Base-by-base conservation (phyloP, 2,329 filamentous ascomycete species). In the Xylaria polymorpha region DNA sequence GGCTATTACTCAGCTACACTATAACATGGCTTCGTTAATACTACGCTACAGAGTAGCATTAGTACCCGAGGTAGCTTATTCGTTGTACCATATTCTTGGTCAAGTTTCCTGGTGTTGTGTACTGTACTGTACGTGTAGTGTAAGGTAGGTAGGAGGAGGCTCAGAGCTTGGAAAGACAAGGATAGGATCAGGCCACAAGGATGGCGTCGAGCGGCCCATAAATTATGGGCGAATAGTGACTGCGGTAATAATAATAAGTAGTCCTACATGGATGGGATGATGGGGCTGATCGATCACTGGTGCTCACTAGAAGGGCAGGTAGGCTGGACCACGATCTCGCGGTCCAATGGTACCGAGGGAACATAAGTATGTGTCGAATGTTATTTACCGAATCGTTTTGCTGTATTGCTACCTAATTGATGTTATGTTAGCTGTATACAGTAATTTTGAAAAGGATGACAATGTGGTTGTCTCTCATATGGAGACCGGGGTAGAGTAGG, bases 161-260 rank as follows among this genome's bases (percentile, higher is more conserved):
- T 57, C 55, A 57, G 56, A 58, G 41, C 41, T 39, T 7, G 5
- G 10, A 10, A 59, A 32, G 53, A 32, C 56, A 29, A 59, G 22
- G 56, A 20, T 59, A 7, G 41, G 56, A 59, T 59, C 56, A 59
- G 56, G 56, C 56, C 56, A 59, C 41, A 44, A 44, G 56, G 41
- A 59, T 59, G 56, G 41, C 15, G 41, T 46, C 22, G 25, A 35
- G 39, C 56, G 56, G 22, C 41, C 56, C 39, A 32, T 46, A 44
- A 44, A n/a, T 44, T 20, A 20, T 59, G 56, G 25, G 41, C 56
- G 56, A 59, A 59, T 59, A 4, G 56, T 22, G 15, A 20, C 22
- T 3, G 25, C 39, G 35, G 20, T 46, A 22, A 59, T 59, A 35
- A 35, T 59, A 44, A 59, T 59, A 59, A 57, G 55, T 39, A 46